Evolutionary conservation across 1,284 basidiomycete species (phyloP), one percentile per base, ranked within the genome.

Genomic region (Peniophora sp.): DNA sequence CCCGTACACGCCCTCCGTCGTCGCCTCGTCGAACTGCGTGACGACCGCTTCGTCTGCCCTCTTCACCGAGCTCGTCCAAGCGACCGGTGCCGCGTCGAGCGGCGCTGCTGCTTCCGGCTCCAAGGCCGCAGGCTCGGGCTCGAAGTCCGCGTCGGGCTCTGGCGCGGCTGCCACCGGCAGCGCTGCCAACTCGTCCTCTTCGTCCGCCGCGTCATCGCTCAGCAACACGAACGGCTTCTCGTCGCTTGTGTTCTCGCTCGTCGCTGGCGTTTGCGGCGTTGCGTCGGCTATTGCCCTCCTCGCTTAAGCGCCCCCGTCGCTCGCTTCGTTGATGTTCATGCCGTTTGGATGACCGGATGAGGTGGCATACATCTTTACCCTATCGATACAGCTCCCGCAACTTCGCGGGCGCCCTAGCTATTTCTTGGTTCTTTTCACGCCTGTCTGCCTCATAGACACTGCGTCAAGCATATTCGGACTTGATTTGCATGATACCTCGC

Each of bases 21-120:
- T 88, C 9, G 65, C 79, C 1, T 78, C 77, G 25, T 81, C 78
- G 45, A 79, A 79, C 67, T 92, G 89, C 63, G 68, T 71, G 22
- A 74, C 77, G 1, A 81, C 73, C 64, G 59, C 69, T 22, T 83
- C 79, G n/a, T 59, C 75, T 1, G 73, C 70, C 19, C 69, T 89
- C 27, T 89, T 68, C 66, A 59, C 64, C 8, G 57, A 58, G 12
- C 57, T 70, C 50, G 49, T 58, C 22, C 45, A 60, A 19, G 59
- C 63, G 5, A 50, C 56, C 8, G 39, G 59, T 20, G 19, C 70
- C 49, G 59, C 20, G 3, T 45, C 44, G 9, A 45, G 60, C 22
- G 50, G 55, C 9, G 44, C 44, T 3, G 17, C 44, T 10, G 44
- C 44, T 8, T 8, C 44, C 23, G 44, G n/a, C n/a, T 45, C 44